A percentile compares a stretch with the other conserved stretches of the same genome.
phyloP scores from a whole-genome alignment of 2,329 filamentous ascomycete species.

The Bipolaris victoriae region DNA sequence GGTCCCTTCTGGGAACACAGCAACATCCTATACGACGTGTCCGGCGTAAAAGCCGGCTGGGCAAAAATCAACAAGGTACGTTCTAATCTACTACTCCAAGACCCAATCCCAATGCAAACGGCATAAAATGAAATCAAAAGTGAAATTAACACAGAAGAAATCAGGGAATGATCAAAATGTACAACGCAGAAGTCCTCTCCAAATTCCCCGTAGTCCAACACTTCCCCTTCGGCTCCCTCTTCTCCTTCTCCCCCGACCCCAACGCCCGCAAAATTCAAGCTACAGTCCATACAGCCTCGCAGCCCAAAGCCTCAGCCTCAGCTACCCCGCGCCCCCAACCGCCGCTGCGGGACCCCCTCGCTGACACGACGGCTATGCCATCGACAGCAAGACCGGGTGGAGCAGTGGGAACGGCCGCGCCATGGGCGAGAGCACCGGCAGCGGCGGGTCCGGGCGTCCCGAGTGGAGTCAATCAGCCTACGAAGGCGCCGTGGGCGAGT shows the following conservation, averaged over 20 bases:
- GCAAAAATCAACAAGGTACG: slow-evolving; percentile 83
- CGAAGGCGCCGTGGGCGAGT: slow-evolving; percentile 35
- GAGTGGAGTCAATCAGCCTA: slow-evolving; percentile 42
- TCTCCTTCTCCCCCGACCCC: slow-evolving; percentile 56
- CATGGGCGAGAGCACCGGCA: slow-evolving; percentile 26
- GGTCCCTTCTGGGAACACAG: slow-evolving; percentile 96
- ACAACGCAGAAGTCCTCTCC: slow-evolving; percentile 90
- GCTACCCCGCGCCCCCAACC: slow-evolving; percentile 31
- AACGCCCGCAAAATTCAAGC: slow-evolving; percentile 41
- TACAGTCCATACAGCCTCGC: slow-evolving; percentile 46
- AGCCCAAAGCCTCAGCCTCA: slow-evolving; percentile 36
- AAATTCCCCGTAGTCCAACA: slow-evolving; percentile 99
- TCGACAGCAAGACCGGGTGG: slow-evolving; percentile 14
- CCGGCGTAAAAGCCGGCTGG: slow-evolving; percentile 87
- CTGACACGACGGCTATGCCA: slow-evolving; percentile 20
- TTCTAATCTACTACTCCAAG: no score
- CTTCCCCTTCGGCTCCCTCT: slow-evolving; percentile 63
- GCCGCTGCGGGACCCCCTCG: slow-evolving; percentile 34
- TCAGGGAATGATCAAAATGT: slow-evolving; percentile 99
- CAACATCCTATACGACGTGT: slow-evolving; percentile 92
- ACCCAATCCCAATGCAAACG: no score
- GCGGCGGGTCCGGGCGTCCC: slow-evolving; percentile 19
- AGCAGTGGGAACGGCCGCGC: slow-evolving; percentile 29
- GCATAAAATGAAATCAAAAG: no score
- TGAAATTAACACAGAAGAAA: background rate